Evolutionary conservation across 2,329 filamentous ascomycete species (phyloP), one percentile per base, ranked within the genome.

Genomic region (Scytalidium sp.): DNA sequence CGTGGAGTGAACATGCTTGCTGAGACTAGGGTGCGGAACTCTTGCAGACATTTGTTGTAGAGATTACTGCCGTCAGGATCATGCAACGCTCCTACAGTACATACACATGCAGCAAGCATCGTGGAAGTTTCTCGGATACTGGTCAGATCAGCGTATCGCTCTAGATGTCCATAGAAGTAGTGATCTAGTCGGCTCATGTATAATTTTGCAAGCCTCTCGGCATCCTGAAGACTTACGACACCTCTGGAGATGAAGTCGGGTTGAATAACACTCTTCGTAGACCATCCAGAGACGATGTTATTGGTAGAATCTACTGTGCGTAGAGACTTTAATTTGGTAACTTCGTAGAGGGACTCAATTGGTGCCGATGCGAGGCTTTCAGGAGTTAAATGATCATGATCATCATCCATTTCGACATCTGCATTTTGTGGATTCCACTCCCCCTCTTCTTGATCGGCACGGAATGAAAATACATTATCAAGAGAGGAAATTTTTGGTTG

Each of bases 81-180:
- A 57, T 84, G 80, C 3, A 84, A 68, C 0, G 80, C 78, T 2
- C 79, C 75, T 9, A 84, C 79, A 0, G 80, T 77, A 48, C 81
- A 69, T 40, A 83, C 76, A 3, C 77, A 75, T 3, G 77, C 75
- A 1, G 77, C 76, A 11, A 83, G 68, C 15, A 82, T 64, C 1
- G 76, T 73, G 2, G 80, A 83, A 11, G 76, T 73, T 43, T 75
- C 71, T 39, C 80, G 73, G 13, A 82, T 71, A 1, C 74, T 75
- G 4, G 69, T 69, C 42, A 79, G 62, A 45, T 72, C 72, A 15
- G 65, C 65, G 21, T 74, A 72, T 17, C 75, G 63, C 44, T 76
- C 71, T 32, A 76, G 70, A 6, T 73, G 73, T 39, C 72, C 74
- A 70, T 73, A 78, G 15, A 78, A 65, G 29, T 76, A 69, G 53